Evolutionary conservation across 2,329 filamentous ascomycete species (phyloP).

Genomic region (Neospermospora avenae): DNA sequence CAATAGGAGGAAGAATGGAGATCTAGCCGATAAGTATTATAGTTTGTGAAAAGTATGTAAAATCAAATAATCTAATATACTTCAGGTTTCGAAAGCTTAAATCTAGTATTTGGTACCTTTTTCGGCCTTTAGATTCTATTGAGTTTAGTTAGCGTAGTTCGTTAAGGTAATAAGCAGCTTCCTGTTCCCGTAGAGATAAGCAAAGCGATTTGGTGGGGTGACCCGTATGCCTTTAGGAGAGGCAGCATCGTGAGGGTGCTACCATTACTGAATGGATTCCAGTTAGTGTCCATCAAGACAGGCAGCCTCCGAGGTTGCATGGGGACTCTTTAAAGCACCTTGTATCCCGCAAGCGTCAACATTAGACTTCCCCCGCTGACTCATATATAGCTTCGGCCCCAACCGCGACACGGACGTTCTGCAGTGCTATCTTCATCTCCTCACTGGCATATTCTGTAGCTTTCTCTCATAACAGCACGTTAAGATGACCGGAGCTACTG

Average conservation of each 20-base stretch:
- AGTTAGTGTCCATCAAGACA: background rate
- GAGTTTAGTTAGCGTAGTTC: no score
- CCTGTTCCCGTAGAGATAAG: no score
- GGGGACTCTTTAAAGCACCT: background rate
- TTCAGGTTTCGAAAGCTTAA: no score
- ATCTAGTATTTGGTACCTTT: no score
- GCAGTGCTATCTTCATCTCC: background rate
- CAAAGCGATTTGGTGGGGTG: no score
- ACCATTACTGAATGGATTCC: background rate
- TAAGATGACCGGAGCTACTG: conserved; percentile 19
- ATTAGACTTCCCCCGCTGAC: background rate
- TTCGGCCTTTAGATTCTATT: no score
- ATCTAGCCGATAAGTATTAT: no score
- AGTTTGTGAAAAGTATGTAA: no score
- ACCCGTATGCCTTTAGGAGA: background rate
- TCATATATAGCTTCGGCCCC: conserved; percentile 13
- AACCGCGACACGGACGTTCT: background rate
- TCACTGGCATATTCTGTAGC: background rate
- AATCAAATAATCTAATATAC: no score
- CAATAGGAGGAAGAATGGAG: no score
- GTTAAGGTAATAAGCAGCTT: no score
- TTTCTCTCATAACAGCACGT: background rate
- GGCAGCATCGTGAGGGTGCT: background rate
- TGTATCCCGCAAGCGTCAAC: background rate
- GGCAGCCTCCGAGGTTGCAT: background rate